Evolutionary conservation across 345 rosid species (phyloP).

Genomic region (Pugionium dolabratum): DNA sequence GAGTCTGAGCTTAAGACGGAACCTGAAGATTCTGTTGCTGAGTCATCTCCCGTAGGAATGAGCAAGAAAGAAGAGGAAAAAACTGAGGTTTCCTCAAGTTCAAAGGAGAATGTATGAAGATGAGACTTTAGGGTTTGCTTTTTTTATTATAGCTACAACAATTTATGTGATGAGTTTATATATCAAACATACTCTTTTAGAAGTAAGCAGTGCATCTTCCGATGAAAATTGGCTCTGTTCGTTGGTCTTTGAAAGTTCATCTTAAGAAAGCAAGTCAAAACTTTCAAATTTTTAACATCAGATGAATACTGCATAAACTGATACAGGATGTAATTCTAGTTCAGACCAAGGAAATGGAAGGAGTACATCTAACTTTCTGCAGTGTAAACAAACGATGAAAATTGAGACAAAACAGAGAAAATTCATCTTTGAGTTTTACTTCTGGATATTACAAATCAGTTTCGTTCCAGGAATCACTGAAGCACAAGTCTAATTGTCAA

Average conservation of each 20-base stretch:
- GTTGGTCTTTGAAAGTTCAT: not conserved
- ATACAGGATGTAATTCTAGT: not conserved
- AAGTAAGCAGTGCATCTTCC: not conserved
- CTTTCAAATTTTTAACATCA: not conserved
- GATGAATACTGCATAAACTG: not conserved
- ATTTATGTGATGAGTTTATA: slow-evolving; percentile 25
- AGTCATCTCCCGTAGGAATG: slow-evolving; percentile 46
- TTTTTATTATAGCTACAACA: not conserved
- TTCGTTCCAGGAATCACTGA: not conserved
- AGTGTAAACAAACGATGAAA: not conserved
- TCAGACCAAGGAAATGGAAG: not conserved
- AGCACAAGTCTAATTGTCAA: slow-evolving; percentile 12
- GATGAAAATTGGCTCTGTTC: not conserved
- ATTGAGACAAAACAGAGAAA: not conserved
- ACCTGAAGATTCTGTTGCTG: slow-evolving; percentile 51
- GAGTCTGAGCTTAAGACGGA: slow-evolving; percentile 94
- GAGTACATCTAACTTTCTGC: not conserved
- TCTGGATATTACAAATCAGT: not conserved
- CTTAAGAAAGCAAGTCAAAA: not conserved
- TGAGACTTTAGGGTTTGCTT: not conserved
- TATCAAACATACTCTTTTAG: slow-evolving; percentile 21
- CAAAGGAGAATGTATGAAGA: slow-evolving; percentile 70
- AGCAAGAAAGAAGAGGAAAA: slow-evolving; percentile 54
- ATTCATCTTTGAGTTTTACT: too few relatives aligned
- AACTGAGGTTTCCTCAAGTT: slow-evolving; percentile 48